Conservation (phyloP, 1,139 yeast species). For the Hanseniaspora uvarum region DNA sequence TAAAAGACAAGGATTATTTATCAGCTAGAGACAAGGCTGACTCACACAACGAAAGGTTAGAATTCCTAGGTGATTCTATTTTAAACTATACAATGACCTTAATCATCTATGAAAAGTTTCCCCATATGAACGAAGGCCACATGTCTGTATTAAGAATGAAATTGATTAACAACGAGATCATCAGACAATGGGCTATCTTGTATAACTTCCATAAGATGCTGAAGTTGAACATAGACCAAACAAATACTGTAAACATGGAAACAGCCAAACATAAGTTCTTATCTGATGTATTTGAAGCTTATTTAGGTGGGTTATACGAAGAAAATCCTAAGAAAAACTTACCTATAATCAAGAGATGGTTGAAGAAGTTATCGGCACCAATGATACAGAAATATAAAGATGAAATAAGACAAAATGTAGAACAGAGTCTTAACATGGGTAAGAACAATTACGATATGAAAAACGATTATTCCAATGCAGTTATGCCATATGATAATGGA, state of each 20-base stretch:
- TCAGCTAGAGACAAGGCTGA: conserved; percentile 48
- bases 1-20: conserved; percentile 49
- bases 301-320: conserved; percentile 69
- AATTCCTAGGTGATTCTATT: conserved; percentile 86
- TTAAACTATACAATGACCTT: conserved; percentile 63
- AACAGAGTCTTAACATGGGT: conserved; percentile 8
- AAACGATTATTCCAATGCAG: neutral
- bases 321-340: conserved; percentile 43
- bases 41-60: conserved; percentile 79
- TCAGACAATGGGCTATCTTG: conserved; percentile 57
- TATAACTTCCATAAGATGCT: conserved; percentile 63
- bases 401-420: conserved; percentile 13
- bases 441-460: neutral
- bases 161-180: conserved; percentile 62
- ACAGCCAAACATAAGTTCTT: conserved; percentile 30
- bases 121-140: conserved; percentile 70
- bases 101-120: conserved; percentile 55
- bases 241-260: conserved; percentile 22
- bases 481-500: conserved; percentile 6
- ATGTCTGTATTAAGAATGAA: conserved; percentile 60
- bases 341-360: conserved; percentile 49
- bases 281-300: conserved; percentile 66
- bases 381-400: conserved; percentile 35
- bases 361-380: conserved; percentile 45
- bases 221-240: conserved; percentile 33